Evolutionary conservation across 2,329 filamentous ascomycete genomes (phyloP), one percentile per base, ranked within the genome.

Genomic region (Epicoccum nigrum): DNA sequence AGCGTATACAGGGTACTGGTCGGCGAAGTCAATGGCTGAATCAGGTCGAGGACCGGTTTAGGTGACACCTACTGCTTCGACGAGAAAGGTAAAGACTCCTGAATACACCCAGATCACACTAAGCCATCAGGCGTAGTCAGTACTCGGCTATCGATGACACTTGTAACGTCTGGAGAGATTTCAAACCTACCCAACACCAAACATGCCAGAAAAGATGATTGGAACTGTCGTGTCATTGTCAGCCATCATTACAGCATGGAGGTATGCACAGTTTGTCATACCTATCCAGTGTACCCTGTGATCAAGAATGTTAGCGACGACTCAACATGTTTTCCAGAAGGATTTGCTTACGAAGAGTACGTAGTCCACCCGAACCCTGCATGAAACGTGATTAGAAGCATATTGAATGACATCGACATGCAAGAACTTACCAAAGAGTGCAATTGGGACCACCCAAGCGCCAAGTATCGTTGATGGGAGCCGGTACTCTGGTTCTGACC

Each of bases 71-170:
- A 79, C 76, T 60, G 73, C 75, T 61, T 87, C 84, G 9, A 93
- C 90, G 58, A 95, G 77, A 75, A 95, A 96, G 11, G 91, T 95
- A 73, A 96, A 96, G 59, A 95, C 85, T 44, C 91, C 90, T 49
- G 85, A 87, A 74, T 90, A 97, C 23, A 88, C 85, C 51, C 95
- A 82, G 54, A 96, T 82, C 45, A 84, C 87, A 44, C 89, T 90
- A 60, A 35, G 43, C 52, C 45, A 64, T 64, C 17, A 25, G 23
- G 54, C 33, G 44, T 27, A 58, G 63, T 73, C 65, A 72, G 69
- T 64, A 69, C 31, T 52, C 58, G 54, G 59, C 47, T 28, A 59
- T 63, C 49, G 6, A 65, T 60, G 58, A 52, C 59, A 61, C 38
- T 43, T 60, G 45, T 56, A 63, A 23, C 23, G 4, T 28, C 21